Conservation (phyloP, 441 rosid species). For the Metrosideros polymorpha region DNA sequence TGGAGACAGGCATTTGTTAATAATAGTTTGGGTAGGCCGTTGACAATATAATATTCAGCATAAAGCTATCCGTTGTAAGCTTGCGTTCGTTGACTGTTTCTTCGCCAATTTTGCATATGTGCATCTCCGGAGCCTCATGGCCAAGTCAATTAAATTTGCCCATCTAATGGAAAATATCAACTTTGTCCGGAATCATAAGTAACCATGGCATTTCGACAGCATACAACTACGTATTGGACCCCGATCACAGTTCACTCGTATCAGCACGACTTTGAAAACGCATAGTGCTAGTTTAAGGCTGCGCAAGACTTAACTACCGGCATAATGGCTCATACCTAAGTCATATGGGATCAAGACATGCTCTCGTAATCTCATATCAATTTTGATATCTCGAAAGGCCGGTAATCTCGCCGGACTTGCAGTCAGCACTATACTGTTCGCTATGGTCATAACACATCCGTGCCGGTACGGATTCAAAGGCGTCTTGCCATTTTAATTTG, state of each 20-base stretch:
- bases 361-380: too few relatives aligned
- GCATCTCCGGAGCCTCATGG: not conserved
- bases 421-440: not conserved
- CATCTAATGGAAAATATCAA: too few relatives aligned
- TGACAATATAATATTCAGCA: not conserved
- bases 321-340: too few relatives aligned
- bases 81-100: not conserved
- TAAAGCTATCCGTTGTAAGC: not conserved
- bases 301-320: not conserved
- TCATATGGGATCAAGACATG: not conserved
- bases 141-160: not conserved
- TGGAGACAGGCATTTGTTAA: not conserved
- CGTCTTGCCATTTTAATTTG: not conserved
- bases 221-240: not conserved
- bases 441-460: not conserved
- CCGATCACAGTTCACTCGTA: not conserved
- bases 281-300: not conserved
- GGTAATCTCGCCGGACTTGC: accelerated
- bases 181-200: accelerated
- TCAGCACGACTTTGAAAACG: not conserved
- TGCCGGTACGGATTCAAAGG: not conserved
- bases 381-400: not conserved
- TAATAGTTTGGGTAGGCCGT: not conserved
- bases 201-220: not conserved
- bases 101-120: not conserved